A percentile compares a stretch with the other conserved stretches of the same genome.
Conservation (phyloP, 2,329 filamentous ascomycete genomes). For the Metarhizium brunneum region DNA sequence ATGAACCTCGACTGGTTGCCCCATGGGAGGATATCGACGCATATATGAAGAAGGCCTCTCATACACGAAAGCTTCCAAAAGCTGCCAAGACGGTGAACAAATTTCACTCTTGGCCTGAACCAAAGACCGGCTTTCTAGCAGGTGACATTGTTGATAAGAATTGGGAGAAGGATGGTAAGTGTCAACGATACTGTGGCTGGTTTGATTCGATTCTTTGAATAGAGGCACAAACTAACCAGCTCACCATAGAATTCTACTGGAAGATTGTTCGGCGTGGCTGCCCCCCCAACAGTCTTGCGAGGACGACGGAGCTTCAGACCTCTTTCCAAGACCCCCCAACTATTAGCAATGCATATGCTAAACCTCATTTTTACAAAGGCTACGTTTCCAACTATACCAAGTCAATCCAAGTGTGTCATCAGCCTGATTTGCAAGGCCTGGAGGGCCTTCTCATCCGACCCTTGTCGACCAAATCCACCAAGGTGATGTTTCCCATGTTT, state of each 20-base stretch:
- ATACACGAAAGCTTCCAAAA: constrained; percentile 33
- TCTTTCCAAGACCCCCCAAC: constrained; percentile 34
- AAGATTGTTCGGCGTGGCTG: constrained; percentile 50
- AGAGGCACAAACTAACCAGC: neutral
- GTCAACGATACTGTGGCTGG: neutral
- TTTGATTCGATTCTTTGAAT: neutral
- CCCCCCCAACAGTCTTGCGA: constrained; percentile 51
- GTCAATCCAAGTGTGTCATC: constrained; percentile 54
- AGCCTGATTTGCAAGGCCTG: constrained; percentile 52
- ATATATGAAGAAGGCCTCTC: constrained; percentile 42
- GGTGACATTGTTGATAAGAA: constrained; percentile 28
- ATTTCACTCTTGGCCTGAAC: constrained; percentile 33
- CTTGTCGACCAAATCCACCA: constrained; percentile 45
- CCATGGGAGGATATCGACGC: constrained; percentile 52
- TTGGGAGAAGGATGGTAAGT: constrained; percentile 44
- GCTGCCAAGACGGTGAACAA: constrained; percentile 33
- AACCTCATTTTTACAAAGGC: constrained; percentile 43
- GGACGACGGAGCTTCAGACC: constrained; percentile 32
- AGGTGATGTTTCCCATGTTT: constrained; percentile 54
- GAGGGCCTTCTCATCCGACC: constrained; percentile 58
- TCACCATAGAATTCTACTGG: constrained; percentile 43
- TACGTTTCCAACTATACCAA: constrained; percentile 54
- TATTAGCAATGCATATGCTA: constrained; percentile 36
- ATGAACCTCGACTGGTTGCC: constrained; percentile 55
- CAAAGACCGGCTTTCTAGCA: constrained; percentile 25